Percentiles rank a stretch among this genome's conserved stretches.
These are phyloP conservation scores for Bromus sterilis DNA, from an alignment of 176 grass and related monocot genomes.

Conservation along the genomic window DNA sequence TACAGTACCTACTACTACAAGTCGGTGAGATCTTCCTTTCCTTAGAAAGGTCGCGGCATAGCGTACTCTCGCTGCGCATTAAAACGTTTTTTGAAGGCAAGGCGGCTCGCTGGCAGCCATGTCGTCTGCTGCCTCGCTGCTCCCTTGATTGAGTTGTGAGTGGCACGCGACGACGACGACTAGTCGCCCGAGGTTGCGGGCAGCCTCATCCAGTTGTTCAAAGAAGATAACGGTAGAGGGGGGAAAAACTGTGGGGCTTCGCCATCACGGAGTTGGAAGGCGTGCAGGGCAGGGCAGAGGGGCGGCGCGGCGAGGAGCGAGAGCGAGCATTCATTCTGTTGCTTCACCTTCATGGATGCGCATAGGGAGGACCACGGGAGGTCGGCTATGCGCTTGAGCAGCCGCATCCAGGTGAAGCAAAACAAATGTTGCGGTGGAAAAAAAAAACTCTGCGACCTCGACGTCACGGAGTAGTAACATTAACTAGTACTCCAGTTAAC, in stretches of 20 bases:
- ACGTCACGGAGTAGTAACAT: too few relatives aligned
- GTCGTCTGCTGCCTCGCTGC: too few relatives aligned
- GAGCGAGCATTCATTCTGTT: neutral
- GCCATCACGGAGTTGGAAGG: neutral
- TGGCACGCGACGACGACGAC: neutral
- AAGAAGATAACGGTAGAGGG: neutral
- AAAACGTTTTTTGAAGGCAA: neutral
- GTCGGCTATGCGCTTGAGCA: constrained; percentile 60
- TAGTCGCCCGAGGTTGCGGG: neutral
- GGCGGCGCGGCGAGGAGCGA: neutral
- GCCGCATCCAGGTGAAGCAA: too few relatives aligned
- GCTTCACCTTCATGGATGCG: constrained; percentile 57
- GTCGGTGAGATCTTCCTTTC: too few relatives aligned
- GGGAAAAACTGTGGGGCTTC: too few relatives aligned
- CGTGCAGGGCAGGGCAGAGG: neutral
- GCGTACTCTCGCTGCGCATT: neutral
- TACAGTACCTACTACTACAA: too few relatives aligned
- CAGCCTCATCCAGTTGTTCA: neutral
- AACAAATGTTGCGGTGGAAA: too few relatives aligned
- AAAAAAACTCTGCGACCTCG: too few relatives aligned
- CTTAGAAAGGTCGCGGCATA: neutral
- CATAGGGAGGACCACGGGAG: constrained; percentile 71
- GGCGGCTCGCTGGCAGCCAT: neutral
- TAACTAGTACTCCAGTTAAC: too few relatives aligned
- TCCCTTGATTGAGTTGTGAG: too few relatives aligned